A percentile compares a stretch with the other conserved stretches of the same genome.
These are phyloP conservation scores for Yamadazyma songkhlaensis DNA, from an alignment of 1,139 yeast genomes.

Conservation along the genomic window DNA sequence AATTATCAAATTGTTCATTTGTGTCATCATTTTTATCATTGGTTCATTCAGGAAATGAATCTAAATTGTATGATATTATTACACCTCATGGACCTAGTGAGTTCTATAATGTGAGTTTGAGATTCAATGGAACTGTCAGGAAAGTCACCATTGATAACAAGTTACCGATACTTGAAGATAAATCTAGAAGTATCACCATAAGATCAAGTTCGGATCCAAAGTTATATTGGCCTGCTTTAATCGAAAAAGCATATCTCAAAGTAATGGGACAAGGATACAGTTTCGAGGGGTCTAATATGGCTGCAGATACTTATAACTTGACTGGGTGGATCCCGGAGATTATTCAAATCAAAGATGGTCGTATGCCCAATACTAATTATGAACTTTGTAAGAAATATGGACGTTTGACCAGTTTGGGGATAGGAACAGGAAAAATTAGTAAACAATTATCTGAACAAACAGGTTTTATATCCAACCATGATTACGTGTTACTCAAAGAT, in stretches of 20 bases:
- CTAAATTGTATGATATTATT: slow-evolving; percentile 17
- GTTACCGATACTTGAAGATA: slow-evolving; percentile 28
- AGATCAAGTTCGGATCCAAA: slow-evolving; percentile 38
- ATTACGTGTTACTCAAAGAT: slow-evolving; percentile 48
- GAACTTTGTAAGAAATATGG: slow-evolving; percentile 32
- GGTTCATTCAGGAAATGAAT: slow-evolving; percentile 17
- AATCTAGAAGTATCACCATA: slow-evolving; percentile 26
- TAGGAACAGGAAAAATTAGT: slow-evolving; percentile 63
- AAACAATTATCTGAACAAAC: slow-evolving; percentile 31
- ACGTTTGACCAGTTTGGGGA: slow-evolving; percentile 38
- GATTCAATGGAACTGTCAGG: slow-evolving; percentile 61
- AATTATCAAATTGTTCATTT: slow-evolving; percentile 71
- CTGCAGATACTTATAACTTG: slow-evolving; percentile 64
- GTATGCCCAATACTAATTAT: slow-evolving; percentile 17
- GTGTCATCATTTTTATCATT: slow-evolving; percentile 62
- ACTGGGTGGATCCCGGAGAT: slow-evolving; percentile 79
- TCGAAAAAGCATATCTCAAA: slow-evolving; percentile 75
- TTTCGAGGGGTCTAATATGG: slow-evolving; percentile 77
- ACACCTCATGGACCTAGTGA: slow-evolving; percentile 25
- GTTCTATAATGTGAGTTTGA: slow-evolving; percentile 33
- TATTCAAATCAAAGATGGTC: slow-evolving; percentile 30
- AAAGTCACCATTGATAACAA: slow-evolving; percentile 48
- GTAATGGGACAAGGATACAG: slow-evolving; percentile 59
- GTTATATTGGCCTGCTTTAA: slow-evolving; percentile 64
- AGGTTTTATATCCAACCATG: slow-evolving; percentile 61